phyloP scores from a whole-genome alignment of 2,329 filamentous ascomycete species.

The Chrysosporium keratinophilum region DNA sequence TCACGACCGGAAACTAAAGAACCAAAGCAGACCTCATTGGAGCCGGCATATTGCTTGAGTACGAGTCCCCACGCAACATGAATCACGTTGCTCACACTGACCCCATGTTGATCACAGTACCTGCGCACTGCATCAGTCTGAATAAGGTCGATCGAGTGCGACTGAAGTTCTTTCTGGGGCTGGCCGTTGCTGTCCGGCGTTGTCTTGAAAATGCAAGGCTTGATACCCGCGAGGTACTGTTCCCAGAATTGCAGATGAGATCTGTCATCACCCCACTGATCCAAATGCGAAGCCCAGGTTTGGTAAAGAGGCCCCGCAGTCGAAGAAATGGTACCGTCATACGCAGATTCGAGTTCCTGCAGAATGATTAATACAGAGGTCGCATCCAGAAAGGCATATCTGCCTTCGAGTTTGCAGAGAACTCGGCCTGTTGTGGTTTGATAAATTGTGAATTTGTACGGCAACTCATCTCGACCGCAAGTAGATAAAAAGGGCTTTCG shows the following conservation, averaged over 20 bases:
- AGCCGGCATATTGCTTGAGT: conserved; percentile 26
- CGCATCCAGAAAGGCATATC: conserved; percentile 14
- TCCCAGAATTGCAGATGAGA: conserved; percentile 12
- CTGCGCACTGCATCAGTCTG: conserved; percentile 4
- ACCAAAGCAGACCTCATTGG: conserved; percentile 32
- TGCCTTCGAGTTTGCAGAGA: conserved; percentile 13
- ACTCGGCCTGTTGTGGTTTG: conserved; percentile 10
- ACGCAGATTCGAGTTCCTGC: conserved; percentile 5
- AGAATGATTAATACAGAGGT: conserved; percentile 13
- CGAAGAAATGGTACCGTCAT: not conserved
- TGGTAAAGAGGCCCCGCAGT: conserved; percentile 1
- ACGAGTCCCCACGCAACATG: conserved; percentile 32
- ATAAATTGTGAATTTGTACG: conserved; percentile 12
- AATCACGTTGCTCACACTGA: conserved; percentile 24
- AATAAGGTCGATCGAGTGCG: not conserved
- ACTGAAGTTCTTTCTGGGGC: not conserved
- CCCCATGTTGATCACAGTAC: not conserved
- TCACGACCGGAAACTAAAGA: conserved; percentile 33
- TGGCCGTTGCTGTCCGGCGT: not conserved
- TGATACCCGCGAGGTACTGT: not conserved
- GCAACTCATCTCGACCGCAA: not conserved
- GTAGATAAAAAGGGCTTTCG: not conserved
- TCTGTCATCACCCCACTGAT: not conserved
- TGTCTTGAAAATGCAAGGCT: conserved; percentile 9
- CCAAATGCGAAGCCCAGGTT: conserved; percentile 5